Conservation (phyloP, 129 eudicot genomes). For the Flaveria sonorensis region DNA sequence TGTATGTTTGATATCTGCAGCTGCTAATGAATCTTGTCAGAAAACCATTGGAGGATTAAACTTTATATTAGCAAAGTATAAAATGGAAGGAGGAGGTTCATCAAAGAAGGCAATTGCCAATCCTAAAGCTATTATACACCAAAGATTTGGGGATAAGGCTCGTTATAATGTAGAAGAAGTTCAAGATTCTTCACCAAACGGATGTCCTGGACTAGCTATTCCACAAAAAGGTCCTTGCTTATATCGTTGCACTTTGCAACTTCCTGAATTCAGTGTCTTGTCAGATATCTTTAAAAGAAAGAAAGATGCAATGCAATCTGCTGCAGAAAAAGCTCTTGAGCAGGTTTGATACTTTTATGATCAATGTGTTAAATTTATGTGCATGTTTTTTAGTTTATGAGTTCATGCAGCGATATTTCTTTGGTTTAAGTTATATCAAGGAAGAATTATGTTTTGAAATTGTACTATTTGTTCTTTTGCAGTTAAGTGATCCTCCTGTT, state of each 20-base stretch:
- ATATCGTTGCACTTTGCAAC: slow-evolving; percentile 72
- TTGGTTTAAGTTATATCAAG: neutral
- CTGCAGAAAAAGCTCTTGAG: slow-evolving; percentile 81
- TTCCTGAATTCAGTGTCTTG: slow-evolving; percentile 70
- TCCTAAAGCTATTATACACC: slow-evolving; percentile 80
- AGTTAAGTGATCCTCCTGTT: slow-evolving; percentile 68
- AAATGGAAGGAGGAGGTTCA: slow-evolving; percentile 45
- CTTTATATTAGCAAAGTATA: slow-evolving; percentile 27
- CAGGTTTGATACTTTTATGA: slow-evolving; percentile 49
- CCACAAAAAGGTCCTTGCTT: slow-evolving; percentile 74
- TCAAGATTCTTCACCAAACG: slow-evolving; percentile 50
- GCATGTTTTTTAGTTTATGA: neutral
- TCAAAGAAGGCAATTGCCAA: slow-evolving; percentile 59
- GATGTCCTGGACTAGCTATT: slow-evolving; percentile 68
- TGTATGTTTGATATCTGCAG: slow-evolving; percentile 26
- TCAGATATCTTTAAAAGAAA: slow-evolving; percentile 63
- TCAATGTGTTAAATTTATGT: neutral
- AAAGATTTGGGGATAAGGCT: slow-evolving; percentile 69
- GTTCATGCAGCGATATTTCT: neutral
- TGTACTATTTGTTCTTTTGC: slow-evolving; percentile 26
- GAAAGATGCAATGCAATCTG: slow-evolving; percentile 92
- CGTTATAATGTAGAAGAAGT: slow-evolving; percentile 68
- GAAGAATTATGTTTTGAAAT: neutral
- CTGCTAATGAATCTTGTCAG: slow-evolving; percentile 7
- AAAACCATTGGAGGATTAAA: neutral